A percentile compares a stretch with the other conserved stretches of the same genome.
Evolutionary conservation across 2,329 filamentous ascomycete species (phyloP).

Genomic region (Exserohilum turcica): DNA sequence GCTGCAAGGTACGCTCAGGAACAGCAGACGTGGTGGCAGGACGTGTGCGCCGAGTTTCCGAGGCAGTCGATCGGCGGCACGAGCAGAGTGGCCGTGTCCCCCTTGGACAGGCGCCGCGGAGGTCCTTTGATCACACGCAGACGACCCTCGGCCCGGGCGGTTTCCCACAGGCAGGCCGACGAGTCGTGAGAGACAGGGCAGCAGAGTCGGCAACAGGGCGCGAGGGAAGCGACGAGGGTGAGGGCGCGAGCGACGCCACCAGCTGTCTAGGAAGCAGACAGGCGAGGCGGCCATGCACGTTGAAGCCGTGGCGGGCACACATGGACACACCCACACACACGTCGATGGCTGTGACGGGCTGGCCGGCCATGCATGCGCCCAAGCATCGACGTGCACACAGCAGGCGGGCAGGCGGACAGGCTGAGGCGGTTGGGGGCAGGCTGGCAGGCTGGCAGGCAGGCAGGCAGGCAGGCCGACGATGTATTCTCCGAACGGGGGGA

Average conservation of each 20-base stretch:
- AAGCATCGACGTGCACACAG: too few species aligned
- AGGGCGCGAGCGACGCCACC: constrained; percentile 21
- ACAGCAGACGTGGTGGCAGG: constrained; percentile 13
- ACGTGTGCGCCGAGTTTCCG: constrained; percentile 30
- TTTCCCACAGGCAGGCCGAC: constrained; percentile 27
- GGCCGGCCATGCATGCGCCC: too few species aligned
- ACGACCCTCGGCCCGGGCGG: constrained; percentile 26
- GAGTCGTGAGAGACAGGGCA: constrained; percentile 23
- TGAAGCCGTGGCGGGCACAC: constrained; percentile 11
- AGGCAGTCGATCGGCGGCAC: constrained; percentile 35
- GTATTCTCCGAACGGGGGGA: constrained; percentile 24
- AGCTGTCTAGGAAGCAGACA: constrained; percentile 21
- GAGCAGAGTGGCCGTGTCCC: constrained; percentile 28
- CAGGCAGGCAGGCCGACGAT: background rate
- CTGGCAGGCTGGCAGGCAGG: background rate
- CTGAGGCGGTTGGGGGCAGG: background rate
- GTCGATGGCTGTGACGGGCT: too few species aligned
- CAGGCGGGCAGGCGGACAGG: background rate
- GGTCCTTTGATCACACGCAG: constrained; percentile 30
- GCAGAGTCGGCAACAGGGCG: too few species aligned
- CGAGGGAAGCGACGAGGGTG: constrained; percentile 10
- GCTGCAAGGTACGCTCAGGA: constrained; percentile 46
- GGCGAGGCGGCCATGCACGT: constrained; percentile 25
- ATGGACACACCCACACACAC: background rate
- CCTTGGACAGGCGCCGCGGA: constrained; percentile 40